A percentile compares a stretch with the other conserved stretches of the same genome.
phyloP scores from a whole-genome alignment of 2,329 filamentous ascomycete genomes.

The Clathrospora elynae region DNA sequence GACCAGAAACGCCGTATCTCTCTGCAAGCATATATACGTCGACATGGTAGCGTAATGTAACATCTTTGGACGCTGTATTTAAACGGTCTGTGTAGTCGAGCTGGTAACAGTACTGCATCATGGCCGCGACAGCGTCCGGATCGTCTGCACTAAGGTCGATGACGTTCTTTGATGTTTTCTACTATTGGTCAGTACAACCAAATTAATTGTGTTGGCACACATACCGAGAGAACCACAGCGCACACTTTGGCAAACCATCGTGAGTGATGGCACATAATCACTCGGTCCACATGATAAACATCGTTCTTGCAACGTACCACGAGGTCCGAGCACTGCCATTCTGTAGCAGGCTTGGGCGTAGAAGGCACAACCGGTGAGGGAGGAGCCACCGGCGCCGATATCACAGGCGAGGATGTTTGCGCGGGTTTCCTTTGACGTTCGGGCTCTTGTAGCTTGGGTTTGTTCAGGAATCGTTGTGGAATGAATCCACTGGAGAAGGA shows the following conservation, averaged over 20 bases:
- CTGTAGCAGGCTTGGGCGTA: constrained; percentile 6
- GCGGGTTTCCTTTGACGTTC: constrained; percentile 1
- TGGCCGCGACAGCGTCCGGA: constrained; percentile 38
- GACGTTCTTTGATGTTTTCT: constrained; percentile 33
- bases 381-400: background rate
- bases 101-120: constrained; percentile 44
- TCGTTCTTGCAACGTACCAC: constrained; percentile 35
- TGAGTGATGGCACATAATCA: constrained; percentile 39
- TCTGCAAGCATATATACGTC: constrained; percentile 39
- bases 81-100: constrained; percentile 37
- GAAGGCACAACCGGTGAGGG: background rate
- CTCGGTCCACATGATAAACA: constrained; percentile 39
- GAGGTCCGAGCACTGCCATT: constrained; percentile 35
- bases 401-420: constrained; percentile 3
- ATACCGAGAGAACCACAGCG: constrained; percentile 31
- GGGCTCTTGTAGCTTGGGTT: constrained; percentile 10
- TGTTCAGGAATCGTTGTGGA: constrained; percentile 21
- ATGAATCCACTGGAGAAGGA: constrained; percentile 18
- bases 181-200: constrained; percentile 11
- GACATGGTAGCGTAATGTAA: constrained; percentile 33
- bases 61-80: constrained; percentile 24
- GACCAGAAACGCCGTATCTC: constrained; percentile 32
- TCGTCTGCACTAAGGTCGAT: constrained; percentile 41
- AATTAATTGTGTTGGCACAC: background rate
- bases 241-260: constrained; percentile 40